A percentile compares a stretch with the other conserved stretches of the same genome.
These are phyloP conservation scores for Coemansia sp. DNA, from an alignment of 192 early-diverging fungal genomes.

Conservation along the genomic window DNA sequence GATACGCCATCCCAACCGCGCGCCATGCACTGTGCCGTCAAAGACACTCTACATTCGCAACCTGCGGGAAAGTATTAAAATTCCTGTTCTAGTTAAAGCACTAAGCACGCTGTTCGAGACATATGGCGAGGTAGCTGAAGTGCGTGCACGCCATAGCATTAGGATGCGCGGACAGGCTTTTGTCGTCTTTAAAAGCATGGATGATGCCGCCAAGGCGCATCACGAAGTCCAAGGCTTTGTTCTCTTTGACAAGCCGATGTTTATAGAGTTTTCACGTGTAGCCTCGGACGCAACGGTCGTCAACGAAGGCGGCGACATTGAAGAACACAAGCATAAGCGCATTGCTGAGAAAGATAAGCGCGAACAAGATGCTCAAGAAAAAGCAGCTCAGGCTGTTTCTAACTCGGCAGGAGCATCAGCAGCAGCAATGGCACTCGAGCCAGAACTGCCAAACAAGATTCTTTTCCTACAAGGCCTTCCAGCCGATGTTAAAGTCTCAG, in stretches of 20 bases:
- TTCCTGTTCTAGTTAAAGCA: constrained; percentile 68
- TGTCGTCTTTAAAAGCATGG: constrained; percentile 73
- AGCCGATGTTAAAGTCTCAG: constrained; percentile 62
- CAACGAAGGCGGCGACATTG: constrained; percentile 62
- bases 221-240: constrained; percentile 82
- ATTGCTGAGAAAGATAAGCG: constrained; percentile 25
- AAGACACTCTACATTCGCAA: constrained; percentile 82
- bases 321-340: constrained; percentile 24
- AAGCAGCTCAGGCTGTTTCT: neutral
- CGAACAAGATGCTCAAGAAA: constrained; percentile 16
- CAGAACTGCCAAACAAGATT: constrained; percentile 87
- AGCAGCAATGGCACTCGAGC: constrained; percentile 65
- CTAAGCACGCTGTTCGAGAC: constrained; percentile 78
- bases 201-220: constrained; percentile 73
- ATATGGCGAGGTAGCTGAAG: constrained; percentile 82
- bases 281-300: constrained; percentile 49
- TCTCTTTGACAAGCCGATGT: constrained; percentile 81
- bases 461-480: constrained; percentile 92
- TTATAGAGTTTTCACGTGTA: constrained; percentile 46
- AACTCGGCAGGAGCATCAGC: neutral
- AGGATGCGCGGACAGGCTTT: constrained; percentile 94
- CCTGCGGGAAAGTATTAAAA: constrained; percentile 73
- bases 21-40: constrained; percentile 62
- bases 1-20: constrained; percentile 59
- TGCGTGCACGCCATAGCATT: constrained; percentile 76